A percentile compares a stretch with the other conserved stretches of the same genome.
Evolutionary conservation across 2,329 filamentous ascomycete genomes (phyloP).

Genomic region (Cytospora paraplurivora): DNA sequence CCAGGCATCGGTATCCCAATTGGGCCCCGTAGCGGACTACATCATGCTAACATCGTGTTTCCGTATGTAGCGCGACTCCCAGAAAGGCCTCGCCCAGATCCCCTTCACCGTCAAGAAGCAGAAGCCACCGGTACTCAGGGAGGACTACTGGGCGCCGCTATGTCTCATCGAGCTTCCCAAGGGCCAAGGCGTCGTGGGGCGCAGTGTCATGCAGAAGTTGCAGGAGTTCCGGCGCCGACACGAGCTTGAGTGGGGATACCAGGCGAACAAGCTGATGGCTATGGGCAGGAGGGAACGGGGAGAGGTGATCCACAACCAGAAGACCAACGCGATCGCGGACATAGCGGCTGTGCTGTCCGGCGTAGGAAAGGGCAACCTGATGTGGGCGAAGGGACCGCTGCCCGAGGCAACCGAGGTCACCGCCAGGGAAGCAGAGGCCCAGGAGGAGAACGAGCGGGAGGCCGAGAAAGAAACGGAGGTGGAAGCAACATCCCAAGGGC

Average conservation of each 20-base stretch:
- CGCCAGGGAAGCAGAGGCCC: conserved; percentile 2
- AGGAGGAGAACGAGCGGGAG: conserved; percentile 25
- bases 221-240: conserved; percentile 66
- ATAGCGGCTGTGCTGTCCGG: conserved; percentile 61
- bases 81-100: conserved; percentile 37
- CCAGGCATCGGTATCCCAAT: neutral
- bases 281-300: conserved; percentile 50
- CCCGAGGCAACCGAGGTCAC: neutral
- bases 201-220: conserved; percentile 62
- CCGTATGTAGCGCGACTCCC: conserved; percentile 20
- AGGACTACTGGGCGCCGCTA: conserved; percentile 67
- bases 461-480: neutral
- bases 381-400: conserved; percentile 36
- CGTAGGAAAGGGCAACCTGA: conserved; percentile 52
- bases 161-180: conserved; percentile 60
- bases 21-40: neutral
- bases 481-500: conserved; percentile 11
- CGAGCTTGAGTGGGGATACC: conserved; percentile 59
- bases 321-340: conserved; percentile 64
- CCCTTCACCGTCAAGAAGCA: conserved; percentile 70
- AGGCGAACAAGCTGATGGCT: conserved; percentile 46
- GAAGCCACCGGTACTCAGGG: conserved; percentile 62
- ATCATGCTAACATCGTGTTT: neutral
- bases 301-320: conserved; percentile 59
- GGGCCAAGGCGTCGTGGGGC: conserved; percentile 56